Percentiles rank a stretch among this genome's conserved stretches.
Evolutionary conservation across 2,329 filamentous ascomycete genomes (phyloP).

Genomic region (Aureobasidium sp.): DNA sequence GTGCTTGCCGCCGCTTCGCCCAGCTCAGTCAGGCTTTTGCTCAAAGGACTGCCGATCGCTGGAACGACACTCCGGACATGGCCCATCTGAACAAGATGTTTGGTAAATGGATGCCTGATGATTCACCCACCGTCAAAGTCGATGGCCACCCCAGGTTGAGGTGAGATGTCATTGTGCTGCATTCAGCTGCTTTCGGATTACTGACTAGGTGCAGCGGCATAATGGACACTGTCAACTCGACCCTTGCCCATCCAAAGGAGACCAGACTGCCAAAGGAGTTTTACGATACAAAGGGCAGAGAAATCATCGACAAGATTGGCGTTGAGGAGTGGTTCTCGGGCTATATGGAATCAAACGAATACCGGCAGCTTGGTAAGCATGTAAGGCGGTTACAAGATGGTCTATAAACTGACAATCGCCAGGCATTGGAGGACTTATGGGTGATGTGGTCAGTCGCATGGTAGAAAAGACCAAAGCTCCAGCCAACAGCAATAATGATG

Average conservation of each 20-base stretch:
- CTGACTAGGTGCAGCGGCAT: conserved; percentile 49
- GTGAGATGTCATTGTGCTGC: neutral
- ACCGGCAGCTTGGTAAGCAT: conserved; percentile 10
- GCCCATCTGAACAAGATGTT: conserved; percentile 70
- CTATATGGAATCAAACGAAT: conserved; percentile 7
- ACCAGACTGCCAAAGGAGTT: conserved; percentile 79
- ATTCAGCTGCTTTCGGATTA: neutral
- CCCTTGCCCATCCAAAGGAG: conserved; percentile 70
- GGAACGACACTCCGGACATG: conserved; percentile 66
- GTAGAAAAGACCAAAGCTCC: conserved; percentile 35
- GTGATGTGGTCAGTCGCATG: conserved; percentile 63
- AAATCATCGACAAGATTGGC: conserved; percentile 64
- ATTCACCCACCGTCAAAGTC: conserved; percentile 61
- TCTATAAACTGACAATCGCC: conserved; percentile 61
- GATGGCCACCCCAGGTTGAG: conserved; percentile 77
- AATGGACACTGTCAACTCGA: conserved; percentile 90
- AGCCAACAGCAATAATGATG: conserved; percentile 40
- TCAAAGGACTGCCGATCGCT: conserved; percentile 39
- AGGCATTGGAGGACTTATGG: conserved; percentile 78
- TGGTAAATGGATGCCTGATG: conserved; percentile 77
- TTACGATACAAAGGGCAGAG: conserved; percentile 67
- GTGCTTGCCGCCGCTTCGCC: conserved; percentile 42
- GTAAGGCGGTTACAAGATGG: too few species aligned
- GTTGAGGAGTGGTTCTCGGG: conserved; percentile 80
- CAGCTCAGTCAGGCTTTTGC: conserved; percentile 43